These are phyloP conservation scores for Hemileia vastatrix DNA, from an alignment of 1,284 basidiomycete genomes.

Conservation along the genomic window DNA sequence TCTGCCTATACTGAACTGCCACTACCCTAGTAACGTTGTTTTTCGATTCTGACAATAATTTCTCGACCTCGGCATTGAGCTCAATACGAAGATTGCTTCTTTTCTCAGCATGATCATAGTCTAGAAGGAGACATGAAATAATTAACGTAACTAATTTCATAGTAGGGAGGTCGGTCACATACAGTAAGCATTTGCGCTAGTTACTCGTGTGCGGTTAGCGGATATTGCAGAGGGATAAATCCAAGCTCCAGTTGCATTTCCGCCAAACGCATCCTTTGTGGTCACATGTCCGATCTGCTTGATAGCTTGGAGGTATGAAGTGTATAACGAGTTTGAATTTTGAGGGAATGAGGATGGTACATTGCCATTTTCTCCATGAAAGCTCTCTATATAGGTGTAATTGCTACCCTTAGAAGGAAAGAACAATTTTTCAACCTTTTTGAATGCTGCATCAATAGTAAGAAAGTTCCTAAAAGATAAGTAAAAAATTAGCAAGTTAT, in stretches of 20 bases:
- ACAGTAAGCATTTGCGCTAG: conserved; percentile 22
- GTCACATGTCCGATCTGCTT: background rate
- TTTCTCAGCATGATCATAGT: too few species aligned
- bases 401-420: background rate
- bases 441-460: conserved; percentile 9
- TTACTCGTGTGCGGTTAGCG: conserved; percentile 6
- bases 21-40: too few species aligned
- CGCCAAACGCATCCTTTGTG: background rate
- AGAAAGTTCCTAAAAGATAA: conserved; percentile 7
- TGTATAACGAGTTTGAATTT: conserved; percentile 4
- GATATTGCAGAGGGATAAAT: conserved; percentile 14
- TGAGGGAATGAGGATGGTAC: conserved; percentile 13
- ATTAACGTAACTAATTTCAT: too few species aligned
- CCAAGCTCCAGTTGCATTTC: conserved; percentile 7
- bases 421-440: conserved; percentile 9
- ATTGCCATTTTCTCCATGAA: conserved; percentile 1
- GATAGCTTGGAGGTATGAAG: conserved; percentile 1
- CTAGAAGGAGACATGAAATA: too few species aligned
- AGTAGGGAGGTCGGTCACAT: too few species aligned
- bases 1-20: too few species aligned
- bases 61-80: too few species aligned
- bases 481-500: too few species aligned
- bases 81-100: too few species aligned
- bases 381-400: background rate
- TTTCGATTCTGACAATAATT: too few species aligned